phyloP scores from a whole-genome alignment of 1,139 yeast genomes.

The Blastobotrys buckinghamii region DNA sequence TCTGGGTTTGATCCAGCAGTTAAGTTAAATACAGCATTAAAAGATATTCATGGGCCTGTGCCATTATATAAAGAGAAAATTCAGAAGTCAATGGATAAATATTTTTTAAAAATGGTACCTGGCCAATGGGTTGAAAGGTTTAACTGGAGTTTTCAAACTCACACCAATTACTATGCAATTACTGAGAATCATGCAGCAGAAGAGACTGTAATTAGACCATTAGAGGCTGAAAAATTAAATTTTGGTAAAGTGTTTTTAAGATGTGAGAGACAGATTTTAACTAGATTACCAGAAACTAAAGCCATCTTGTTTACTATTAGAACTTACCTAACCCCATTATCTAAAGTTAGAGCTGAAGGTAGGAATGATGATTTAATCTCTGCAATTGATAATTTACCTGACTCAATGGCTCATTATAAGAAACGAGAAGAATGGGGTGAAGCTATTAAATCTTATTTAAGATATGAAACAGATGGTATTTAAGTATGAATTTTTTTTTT shows the following conservation, averaged over 20 bases:
- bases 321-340: conserved; percentile 61
- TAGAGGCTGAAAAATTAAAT: conserved; percentile 44
- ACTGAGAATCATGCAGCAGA: conserved; percentile 43
- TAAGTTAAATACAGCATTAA: conserved; percentile 39
- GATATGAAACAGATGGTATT: conserved; percentile 10
- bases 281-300: conserved; percentile 49
- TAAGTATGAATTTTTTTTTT: background rate
- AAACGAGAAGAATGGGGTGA: conserved; percentile 59
- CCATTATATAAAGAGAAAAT: conserved; percentile 54
- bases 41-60: conserved; percentile 53
- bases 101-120: conserved; percentile 45
- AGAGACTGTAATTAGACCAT: conserved; percentile 28
- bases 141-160: conserved; percentile 61
- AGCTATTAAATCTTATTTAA: conserved; percentile 47
- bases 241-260: conserved; percentile 52
- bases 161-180: conserved; percentile 46
- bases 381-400: conserved; percentile 59
- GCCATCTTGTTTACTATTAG: conserved; percentile 56
- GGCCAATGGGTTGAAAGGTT: conserved; percentile 53
- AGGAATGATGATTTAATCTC: conserved; percentile 40
- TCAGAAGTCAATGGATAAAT: conserved; percentile 56
- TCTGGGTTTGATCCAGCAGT: conserved; percentile 65
- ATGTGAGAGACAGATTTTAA: conserved; percentile 56
- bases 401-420: conserved; percentile 53
- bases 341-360: conserved; percentile 44